A percentile compares a stretch with the other conserved stretches of the same genome.
Conservation (phyloP, 1,284 basidiomycete genomes). For the Leccinum pseudoinsigne region DNA sequence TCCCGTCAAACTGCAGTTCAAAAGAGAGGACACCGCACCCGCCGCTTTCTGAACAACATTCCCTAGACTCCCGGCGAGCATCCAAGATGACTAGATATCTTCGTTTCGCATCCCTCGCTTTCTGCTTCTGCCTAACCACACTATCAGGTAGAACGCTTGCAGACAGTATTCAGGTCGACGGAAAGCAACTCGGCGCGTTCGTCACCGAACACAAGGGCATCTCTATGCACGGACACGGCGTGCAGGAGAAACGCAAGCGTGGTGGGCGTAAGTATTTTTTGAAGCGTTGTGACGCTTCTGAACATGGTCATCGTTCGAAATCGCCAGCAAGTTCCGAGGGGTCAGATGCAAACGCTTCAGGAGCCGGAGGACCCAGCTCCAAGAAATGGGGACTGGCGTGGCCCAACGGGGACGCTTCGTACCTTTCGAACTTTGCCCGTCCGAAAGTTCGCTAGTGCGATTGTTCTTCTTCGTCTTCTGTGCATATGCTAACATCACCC, state of each 20-base stretch:
- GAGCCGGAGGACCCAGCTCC: slow-evolving; percentile 4
- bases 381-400: slow-evolving; percentile 45
- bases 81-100: slow-evolving; percentile 15
- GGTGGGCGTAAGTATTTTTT: slow-evolving; percentile 14
- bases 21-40: neutral
- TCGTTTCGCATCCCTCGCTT: slow-evolving; percentile 9
- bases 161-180: neutral
- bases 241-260: slow-evolving; percentile 21
- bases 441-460: slow-evolving; percentile 37
- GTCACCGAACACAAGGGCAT: slow-evolving; percentile 2
- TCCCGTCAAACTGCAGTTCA: neutral
- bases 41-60: neutral
- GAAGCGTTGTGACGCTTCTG: slow-evolving; percentile 23
- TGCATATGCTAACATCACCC: slow-evolving; percentile 8
- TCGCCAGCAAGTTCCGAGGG: slow-evolving; percentile 11
- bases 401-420: slow-evolving; percentile 43
- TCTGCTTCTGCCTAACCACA: slow-evolving; percentile 13
- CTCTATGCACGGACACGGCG: neutral
- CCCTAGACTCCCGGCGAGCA: neutral
- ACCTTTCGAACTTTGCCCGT: slow-evolving; percentile 34
- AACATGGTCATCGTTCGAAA: slow-evolving; percentile 18
- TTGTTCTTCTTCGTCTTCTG: neutral
- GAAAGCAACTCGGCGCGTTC: slow-evolving; percentile 7
- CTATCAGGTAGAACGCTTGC: slow-evolving; percentile 9
- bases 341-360: slow-evolving; percentile 2